These are phyloP conservation scores for Trichomonascaceae sp. DNA, from an alignment of 1,139 yeast genomes.

Conservation along the genomic window DNA sequence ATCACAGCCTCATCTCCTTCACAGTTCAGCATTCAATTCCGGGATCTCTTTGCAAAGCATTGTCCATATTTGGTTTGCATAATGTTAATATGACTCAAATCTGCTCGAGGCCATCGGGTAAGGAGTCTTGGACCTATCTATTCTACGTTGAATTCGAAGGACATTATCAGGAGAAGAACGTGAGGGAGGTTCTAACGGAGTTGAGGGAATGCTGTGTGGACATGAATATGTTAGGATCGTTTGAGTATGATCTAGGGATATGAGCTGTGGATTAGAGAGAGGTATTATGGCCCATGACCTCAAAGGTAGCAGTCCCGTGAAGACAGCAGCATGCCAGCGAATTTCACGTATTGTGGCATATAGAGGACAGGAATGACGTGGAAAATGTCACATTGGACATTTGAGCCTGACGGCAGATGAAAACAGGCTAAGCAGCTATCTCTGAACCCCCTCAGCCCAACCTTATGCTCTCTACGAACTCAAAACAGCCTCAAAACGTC, in stretches of 20 bases:
- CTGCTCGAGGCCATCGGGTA: slow-evolving; percentile 58
- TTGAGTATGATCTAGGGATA: slow-evolving; percentile 9
- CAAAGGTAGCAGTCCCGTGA: too few species aligned
- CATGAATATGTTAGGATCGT: slow-evolving; percentile 19
- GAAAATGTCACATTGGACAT: too few species aligned
- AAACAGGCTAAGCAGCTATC: too few species aligned
- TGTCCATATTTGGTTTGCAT: slow-evolving; percentile 51
- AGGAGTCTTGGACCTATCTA: slow-evolving; percentile 73
- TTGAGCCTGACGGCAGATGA: too few species aligned
- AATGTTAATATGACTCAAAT: slow-evolving; percentile 66
- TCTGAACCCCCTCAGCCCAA: too few species aligned
- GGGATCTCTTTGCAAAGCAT: slow-evolving; percentile 67
- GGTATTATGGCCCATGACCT: neutral
- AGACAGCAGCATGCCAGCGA: too few species aligned
- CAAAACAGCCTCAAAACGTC: too few species aligned
- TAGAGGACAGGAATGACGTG: too few species aligned
- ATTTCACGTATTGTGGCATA: too few species aligned
- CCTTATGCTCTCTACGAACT: too few species aligned
- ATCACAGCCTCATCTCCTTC: slow-evolving; percentile 56
- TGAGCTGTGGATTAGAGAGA: too few species aligned
- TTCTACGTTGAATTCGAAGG: slow-evolving; percentile 66
- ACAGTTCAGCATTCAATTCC: slow-evolving; percentile 62
- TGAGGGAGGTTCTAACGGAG: slow-evolving; percentile 17
- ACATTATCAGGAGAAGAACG: slow-evolving; percentile 19
- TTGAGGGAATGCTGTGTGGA: slow-evolving; percentile 17